Percentiles rank a stretch among this genome's conserved stretches.
Evolutionary conservation across 306 rosid genomes (phyloP).

Genomic region (Acacia crassicarpa): DNA sequence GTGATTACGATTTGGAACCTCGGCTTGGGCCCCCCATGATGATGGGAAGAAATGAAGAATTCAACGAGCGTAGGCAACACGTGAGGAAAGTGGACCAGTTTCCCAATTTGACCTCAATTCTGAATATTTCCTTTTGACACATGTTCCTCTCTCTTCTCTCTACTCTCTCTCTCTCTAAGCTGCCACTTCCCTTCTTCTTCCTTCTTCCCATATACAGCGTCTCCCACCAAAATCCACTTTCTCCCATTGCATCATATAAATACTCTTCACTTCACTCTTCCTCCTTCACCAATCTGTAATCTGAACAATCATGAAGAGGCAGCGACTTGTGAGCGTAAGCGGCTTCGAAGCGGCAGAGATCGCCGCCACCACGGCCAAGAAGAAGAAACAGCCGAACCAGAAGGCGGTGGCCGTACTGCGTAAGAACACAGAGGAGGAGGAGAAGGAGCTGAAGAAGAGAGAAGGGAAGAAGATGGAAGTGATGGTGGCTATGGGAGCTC

Average conservation of each 20-base stretch:
- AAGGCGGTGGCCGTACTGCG: not conserved
- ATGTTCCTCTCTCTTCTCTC: not conserved
- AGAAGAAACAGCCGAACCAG: constrained; percentile 28
- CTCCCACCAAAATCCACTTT: not conserved
- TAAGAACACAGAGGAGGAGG: not conserved
- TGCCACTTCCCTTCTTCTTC: not conserved
- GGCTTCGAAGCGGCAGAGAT: not conserved
- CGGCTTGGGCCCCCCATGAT: not conserved
- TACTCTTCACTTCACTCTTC: not conserved
- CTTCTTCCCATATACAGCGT: not conserved
- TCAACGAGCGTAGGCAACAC: not conserved
- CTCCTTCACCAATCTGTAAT: not conserved
- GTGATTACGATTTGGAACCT: not conserved
- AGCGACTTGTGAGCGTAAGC: not conserved
- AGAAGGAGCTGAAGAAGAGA: not conserved
- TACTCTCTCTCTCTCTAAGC: not conserved
- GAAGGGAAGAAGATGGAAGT: constrained; percentile 19
- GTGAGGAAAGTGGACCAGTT: not conserved
- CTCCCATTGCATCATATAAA: not conserved
- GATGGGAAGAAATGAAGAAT: not conserved
- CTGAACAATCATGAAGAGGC: not conserved
- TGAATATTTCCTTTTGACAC: not conserved
- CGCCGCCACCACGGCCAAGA: constrained; percentile 25
- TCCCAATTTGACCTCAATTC: not conserved
- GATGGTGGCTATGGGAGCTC: not conserved